These are phyloP conservation scores for Pseudogymnoascus sp. DNA, from an alignment of 2,329 filamentous ascomycete species.

Conservation along the genomic window DNA sequence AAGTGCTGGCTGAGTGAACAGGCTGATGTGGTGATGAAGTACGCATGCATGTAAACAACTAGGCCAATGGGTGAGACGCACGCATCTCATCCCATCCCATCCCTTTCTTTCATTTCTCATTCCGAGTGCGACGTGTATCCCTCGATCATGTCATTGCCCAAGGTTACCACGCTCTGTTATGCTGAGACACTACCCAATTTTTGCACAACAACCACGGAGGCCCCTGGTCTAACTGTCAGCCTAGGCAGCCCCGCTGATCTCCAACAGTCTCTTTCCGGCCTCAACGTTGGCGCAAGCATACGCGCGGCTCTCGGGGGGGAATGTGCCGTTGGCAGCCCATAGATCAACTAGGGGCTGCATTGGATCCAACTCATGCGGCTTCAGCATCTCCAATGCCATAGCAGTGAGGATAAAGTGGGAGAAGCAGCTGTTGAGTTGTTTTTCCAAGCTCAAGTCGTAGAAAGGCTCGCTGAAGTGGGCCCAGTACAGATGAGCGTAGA, in stretches of 20 bases:
- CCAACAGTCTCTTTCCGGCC: slow-evolving; percentile 52
- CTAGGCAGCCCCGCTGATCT: slow-evolving; percentile 22
- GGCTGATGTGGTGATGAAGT: slow-evolving; percentile 7
- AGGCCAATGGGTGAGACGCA: neutral
- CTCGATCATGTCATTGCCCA: slow-evolving; percentile 4
- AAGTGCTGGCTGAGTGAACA: slow-evolving; percentile 2
- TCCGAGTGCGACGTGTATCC: slow-evolving; percentile 3
- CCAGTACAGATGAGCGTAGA: slow-evolving; percentile 97
- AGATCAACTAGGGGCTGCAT: slow-evolving; percentile 93
- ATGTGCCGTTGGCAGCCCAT: slow-evolving; percentile 81
- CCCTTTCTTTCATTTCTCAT: slow-evolving; percentile 2
- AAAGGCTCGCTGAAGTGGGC: slow-evolving; percentile 83
- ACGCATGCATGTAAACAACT: slow-evolving; percentile 7
- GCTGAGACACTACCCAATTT: slow-evolving; percentile 5
- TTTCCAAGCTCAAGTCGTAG: slow-evolving; percentile 73
- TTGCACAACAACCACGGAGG: neutral
- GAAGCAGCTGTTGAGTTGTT: slow-evolving; percentile 81
- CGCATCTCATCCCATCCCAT: neutral
- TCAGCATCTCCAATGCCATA: slow-evolving; percentile 74
- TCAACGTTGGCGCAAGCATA: slow-evolving; percentile 58
- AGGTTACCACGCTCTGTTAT: slow-evolving; percentile 1
- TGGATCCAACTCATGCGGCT: slow-evolving; percentile 84
- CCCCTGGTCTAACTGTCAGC: neutral
- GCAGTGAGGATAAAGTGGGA: slow-evolving; percentile 77
- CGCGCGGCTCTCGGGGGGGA: slow-evolving; percentile 67